Conservation (phyloP, 2,329 filamentous ascomycete genomes). For the Penicillium sp. region DNA sequence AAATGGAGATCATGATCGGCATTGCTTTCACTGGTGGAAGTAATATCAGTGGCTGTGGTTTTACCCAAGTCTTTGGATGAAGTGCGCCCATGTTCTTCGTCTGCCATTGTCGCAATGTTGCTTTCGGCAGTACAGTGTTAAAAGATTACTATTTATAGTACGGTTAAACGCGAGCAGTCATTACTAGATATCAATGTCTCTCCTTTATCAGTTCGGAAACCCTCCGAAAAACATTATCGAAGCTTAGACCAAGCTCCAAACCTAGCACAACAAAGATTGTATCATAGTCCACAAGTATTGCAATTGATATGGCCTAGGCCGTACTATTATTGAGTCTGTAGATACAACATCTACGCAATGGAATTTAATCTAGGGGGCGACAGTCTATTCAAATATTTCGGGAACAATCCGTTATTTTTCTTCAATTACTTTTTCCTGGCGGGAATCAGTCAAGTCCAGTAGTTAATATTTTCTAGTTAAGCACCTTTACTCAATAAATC, state of each 20-base stretch:
- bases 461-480: not conserved
- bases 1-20: slow-evolving; percentile 18
- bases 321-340: not conserved
- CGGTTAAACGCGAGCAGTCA: not conserved
- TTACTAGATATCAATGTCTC: not conserved
- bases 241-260: not conserved
- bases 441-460: not conserved
- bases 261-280: not conserved
- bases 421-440: not conserved
- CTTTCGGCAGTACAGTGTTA: not conserved
- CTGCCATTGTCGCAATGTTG: not conserved
- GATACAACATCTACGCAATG: too few species aligned
- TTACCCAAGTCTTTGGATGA: not conserved
- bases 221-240: not conserved
- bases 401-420: not conserved
- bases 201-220: not conserved
- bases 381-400: not conserved
- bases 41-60: slow-evolving; percentile 5
- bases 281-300: slow-evolving; percentile 11
- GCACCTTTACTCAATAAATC: not conserved
- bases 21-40: not conserved
- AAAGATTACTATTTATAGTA: not conserved
- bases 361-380: too few species aligned
- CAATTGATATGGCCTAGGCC: not conserved
- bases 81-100: not conserved